Evolutionary conservation across 2,329 filamentous ascomycete species (phyloP), one percentile per base, ranked within the genome.

Genomic region (Macroventuria anomochaeta): DNA sequence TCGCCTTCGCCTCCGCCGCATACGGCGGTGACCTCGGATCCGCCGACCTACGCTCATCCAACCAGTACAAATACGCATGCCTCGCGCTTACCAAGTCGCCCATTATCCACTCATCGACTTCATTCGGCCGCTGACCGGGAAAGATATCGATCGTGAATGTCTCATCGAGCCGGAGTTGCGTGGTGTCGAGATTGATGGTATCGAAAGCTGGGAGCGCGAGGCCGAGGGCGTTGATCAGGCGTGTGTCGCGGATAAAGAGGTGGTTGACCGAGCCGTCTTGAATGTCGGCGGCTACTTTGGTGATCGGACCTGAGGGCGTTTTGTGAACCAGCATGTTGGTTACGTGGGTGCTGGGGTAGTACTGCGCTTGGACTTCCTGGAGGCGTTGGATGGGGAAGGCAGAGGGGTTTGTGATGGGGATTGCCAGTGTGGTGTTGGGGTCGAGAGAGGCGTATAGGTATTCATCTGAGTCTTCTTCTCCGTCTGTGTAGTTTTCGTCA

Each of bases 31-130:
- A 29, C 15, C 7, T 47, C 3, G 60, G 58, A 25, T 63, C 47
- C 0, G 58, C 41, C 1, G 40, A 48, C 2, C 31, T 21, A 2
- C 60, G 42, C 10, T 32, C 42, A n/a, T 59, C 58, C 3, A 66
- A 33, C 62, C 58, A 64, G 34, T 59, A 41, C 47, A 63, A 18
- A 20, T 59, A 66, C 11, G 60, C 46, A 33, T 64, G 59, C 7
- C 62, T 34, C 2, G 56, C 61, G 3, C 52, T 43, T 11, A 48
- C 23, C 18, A 65, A 13, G 40, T 64, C 56, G 2, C 55, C 59
- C n/a, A 59, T 48, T 5, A 57, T 31, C 50, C 59, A 60, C 4
- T 23, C 33, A 1, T 59, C 50, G 0, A 42, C 21, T 7, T 46
- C 23, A 2, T 39, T 15, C 2, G 23, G 26, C 2, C 12, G 21